Evolutionary conservation across 2,329 filamentous ascomycete species (phyloP).

Genomic region (Didymella exigua): DNA sequence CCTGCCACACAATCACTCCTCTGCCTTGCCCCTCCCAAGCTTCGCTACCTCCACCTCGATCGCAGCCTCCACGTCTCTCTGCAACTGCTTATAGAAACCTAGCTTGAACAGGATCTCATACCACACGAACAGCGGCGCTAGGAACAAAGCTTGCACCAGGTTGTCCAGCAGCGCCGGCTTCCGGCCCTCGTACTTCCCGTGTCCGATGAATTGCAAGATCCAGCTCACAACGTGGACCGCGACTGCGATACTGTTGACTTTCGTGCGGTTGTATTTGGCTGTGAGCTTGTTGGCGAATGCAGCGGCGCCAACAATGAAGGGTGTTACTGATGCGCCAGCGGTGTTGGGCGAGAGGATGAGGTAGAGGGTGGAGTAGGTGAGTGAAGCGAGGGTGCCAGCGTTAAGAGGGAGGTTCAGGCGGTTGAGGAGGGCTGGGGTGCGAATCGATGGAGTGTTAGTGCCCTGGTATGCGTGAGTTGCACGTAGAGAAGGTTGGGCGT

Average conservation of each 20-base stretch:
- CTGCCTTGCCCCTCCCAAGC: slow-evolving; percentile 48
- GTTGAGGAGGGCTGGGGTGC: slow-evolving; percentile 42
- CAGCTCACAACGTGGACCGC: slow-evolving; percentile 74
- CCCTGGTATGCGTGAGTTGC: slow-evolving; percentile 49
- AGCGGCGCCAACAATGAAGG: slow-evolving; percentile 74
- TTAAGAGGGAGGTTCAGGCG: slow-evolving; percentile 48
- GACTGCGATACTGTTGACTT: slow-evolving; percentile 67
- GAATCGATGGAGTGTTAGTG: slow-evolving; percentile 60
- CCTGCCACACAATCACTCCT: neutral
- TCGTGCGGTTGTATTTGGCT: slow-evolving; percentile 61
- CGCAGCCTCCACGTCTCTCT: slow-evolving; percentile 50
- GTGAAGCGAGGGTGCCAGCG: slow-evolving; percentile 56
- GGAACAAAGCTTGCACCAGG: slow-evolving; percentile 84
- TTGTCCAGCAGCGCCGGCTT: slow-evolving; percentile 91
- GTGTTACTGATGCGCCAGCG: slow-evolving; percentile 75
- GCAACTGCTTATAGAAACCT: slow-evolving; percentile 72
- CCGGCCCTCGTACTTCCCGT: slow-evolving; percentile 84
- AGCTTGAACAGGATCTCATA: slow-evolving; percentile 87
- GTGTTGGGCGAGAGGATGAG: slow-evolving; percentile 86
- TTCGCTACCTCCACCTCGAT: slow-evolving; percentile 55
- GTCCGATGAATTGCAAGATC: slow-evolving; percentile 88
- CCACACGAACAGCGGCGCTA: slow-evolving; percentile 96
- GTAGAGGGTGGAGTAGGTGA: slow-evolving; percentile 77
- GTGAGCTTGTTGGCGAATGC: slow-evolving; percentile 74
- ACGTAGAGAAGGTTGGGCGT: neutral